Conservation (phyloP, 495 filamentous ascomycete species). For the Margaritispora aquatica region DNA sequence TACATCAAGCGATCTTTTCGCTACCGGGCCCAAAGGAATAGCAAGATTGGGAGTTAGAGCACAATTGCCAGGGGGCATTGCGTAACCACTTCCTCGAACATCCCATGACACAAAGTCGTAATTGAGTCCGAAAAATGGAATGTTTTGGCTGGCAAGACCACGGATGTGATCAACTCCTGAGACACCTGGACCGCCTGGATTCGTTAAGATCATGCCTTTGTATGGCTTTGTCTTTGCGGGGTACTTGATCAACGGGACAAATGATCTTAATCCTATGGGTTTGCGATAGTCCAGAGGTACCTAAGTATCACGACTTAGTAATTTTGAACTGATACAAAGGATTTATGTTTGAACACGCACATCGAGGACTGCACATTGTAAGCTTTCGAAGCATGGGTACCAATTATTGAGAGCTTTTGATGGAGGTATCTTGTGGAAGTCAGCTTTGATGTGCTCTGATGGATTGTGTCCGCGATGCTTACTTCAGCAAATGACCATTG, state of each 20-base stretch:
- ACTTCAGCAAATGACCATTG: background rate
- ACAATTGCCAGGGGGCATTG: conserved; percentile 30
- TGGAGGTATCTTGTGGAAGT: background rate
- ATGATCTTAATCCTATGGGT: background rate
- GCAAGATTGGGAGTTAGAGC: background rate
- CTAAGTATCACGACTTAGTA: background rate
- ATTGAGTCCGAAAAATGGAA: conserved; percentile 15
- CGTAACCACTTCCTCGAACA: conserved; percentile 46
- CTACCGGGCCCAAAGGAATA: background rate
- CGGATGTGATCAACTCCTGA: conserved; percentile 2
- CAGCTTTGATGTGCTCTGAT: background rate
- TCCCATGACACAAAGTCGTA: conserved; percentile 49
- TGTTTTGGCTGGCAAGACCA: background rate
- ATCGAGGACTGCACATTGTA: background rate
- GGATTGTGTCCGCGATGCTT: background rate
- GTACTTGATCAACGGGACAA: conserved; percentile 11
- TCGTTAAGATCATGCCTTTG: conserved; percentile 15
- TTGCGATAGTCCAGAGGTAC: conserved; percentile 15
- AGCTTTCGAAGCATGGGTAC: background rate
- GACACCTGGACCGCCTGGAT: conserved; percentile 18
- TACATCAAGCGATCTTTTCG: background rate
- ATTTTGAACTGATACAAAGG: background rate
- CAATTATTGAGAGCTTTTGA: background rate
- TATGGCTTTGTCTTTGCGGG: conserved; percentile 4
- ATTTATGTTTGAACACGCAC: background rate